Evolutionary conservation across 768 basidiomycete genomes (phyloP).

Genomic region (Amanita phalloides): DNA sequence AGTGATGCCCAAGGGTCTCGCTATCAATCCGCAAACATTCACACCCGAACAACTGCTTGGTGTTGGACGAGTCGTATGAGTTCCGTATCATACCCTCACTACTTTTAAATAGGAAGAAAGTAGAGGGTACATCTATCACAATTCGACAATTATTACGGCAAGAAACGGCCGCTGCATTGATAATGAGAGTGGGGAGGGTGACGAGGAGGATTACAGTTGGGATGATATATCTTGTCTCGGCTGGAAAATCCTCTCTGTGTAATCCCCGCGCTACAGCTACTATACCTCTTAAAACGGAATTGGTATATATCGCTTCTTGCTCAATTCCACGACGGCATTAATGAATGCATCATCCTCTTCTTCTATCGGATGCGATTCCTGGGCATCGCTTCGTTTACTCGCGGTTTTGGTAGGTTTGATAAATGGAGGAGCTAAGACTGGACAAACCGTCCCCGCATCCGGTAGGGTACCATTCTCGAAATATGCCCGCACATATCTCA

Average conservation of each 20-base stretch:
- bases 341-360: not conserved
- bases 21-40: conserved; percentile 5
- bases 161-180: conserved; percentile 1
- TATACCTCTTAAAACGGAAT: not conserved
- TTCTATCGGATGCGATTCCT: too few species aligned
- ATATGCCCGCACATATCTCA: conserved; percentile 9
- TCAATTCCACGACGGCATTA: not conserved
- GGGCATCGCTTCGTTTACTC: too few species aligned
- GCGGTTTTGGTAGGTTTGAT: too few species aligned
- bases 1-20: not conserved
- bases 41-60: conserved; percentile 1
- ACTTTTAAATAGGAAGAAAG: not conserved
- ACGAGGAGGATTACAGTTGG: conserved; percentile 1
- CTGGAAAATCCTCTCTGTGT: not conserved
- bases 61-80: not conserved
- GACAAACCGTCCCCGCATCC: conserved; percentile 9
- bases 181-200: not conserved
- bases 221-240: not conserved
- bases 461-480: conserved; percentile 12
- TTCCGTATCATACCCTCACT: not conserved
- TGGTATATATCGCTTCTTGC: not conserved
- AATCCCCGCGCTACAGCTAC: not conserved
- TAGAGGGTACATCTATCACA: not conserved
- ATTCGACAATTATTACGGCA: conserved; percentile 3
- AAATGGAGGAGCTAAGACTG: conserved; percentile 1